phyloP scores from a whole-genome alignment of 257 asterid species.

The Datura wrightii region DNA sequence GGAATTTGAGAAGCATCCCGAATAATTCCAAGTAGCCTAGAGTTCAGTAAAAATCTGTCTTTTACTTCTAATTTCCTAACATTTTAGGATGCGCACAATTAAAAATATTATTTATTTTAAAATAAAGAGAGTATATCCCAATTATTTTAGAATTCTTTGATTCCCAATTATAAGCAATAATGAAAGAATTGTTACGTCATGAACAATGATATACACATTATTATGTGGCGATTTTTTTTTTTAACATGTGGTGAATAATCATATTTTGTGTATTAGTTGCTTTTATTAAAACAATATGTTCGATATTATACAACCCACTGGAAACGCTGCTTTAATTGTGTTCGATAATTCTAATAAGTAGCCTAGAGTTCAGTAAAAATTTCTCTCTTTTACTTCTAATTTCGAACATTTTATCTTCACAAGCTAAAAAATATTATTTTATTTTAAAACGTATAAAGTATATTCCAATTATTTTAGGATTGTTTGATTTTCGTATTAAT shows the following conservation, averaged over 20 bases:
- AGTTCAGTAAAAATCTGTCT: constrained; percentile 9
- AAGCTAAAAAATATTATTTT: no score
- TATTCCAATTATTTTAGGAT: neutral
- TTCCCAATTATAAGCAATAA: neutral
- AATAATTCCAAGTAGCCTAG: neutral
- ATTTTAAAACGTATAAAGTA: no score
- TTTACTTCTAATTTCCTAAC: neutral
- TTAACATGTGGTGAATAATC: no score
- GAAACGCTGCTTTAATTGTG: neutral
- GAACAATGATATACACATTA: neutral
- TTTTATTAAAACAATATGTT: no score
- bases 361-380: neutral
- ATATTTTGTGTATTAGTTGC: no score
- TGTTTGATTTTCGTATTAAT: neutral
- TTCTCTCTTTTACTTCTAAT: neutral
- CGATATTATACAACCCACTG: neutral
- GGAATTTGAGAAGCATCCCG: constrained; percentile 49
- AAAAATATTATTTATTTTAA: no score
- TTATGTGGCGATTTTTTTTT: no score
- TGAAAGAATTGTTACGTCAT: neutral
- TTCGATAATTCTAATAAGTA: neutral
- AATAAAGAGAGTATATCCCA: no score
- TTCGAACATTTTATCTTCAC: no score
- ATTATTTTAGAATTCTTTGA: neutral
- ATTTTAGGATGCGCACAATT: no score